A percentile compares a stretch with the other conserved stretches of the same genome.
These are phyloP conservation scores for Phytophthora ohioensis DNA, from an alignment of 352 stramenopile species.

Conservation along the genomic window DNA sequence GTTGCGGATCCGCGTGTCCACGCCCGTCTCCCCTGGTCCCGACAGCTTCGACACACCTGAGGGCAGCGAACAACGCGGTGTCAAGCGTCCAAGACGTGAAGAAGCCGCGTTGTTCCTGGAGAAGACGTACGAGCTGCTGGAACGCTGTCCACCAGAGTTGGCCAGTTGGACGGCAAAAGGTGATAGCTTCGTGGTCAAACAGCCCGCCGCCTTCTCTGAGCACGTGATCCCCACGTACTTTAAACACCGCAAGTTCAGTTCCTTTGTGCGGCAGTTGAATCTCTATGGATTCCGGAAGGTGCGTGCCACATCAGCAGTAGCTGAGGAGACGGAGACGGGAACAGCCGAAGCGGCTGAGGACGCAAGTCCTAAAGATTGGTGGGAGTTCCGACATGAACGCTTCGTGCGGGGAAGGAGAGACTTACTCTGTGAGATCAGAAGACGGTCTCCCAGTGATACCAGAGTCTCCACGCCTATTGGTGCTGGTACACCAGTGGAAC, in stretches of 20 bases:
- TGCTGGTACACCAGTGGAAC: slow-evolving; percentile 48
- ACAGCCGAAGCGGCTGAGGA: slow-evolving; percentile 33
- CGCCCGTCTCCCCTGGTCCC: slow-evolving; percentile 34
- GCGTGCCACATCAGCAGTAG: slow-evolving; percentile 28
- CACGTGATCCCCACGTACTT: slow-evolving; percentile 92
- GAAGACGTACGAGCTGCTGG: slow-evolving; percentile 93
- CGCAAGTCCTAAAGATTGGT: slow-evolving; percentile 73
- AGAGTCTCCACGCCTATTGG: slow-evolving; percentile 29
- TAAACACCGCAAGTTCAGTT: slow-evolving; percentile 94
- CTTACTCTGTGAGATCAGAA: slow-evolving; percentile 81
- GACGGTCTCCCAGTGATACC: slow-evolving; percentile 45
- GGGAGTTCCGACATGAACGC: slow-evolving; percentile 90
- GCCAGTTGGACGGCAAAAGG: slow-evolving; percentile 81
- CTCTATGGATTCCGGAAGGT: slow-evolving; percentile 93
- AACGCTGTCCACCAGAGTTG: slow-evolving; percentile 74
- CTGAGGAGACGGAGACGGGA: slow-evolving; percentile 1
- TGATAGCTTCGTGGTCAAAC: slow-evolving; percentile 92
- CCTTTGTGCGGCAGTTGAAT: slow-evolving; percentile 94
- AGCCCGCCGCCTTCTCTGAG: slow-evolving; percentile 84
- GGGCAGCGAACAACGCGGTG: slow-evolving; percentile 3
- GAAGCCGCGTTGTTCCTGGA: slow-evolving; percentile 84
- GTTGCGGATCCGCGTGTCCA: slow-evolving; percentile 50
- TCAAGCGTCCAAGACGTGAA: slow-evolving; percentile 52
- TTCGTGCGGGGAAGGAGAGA: slow-evolving; percentile 77
- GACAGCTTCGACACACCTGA: slow-evolving; percentile 34